A percentile compares a stretch with the other conserved stretches of the same genome.
These are phyloP conservation scores for Auriscalpium vulgare DNA, from an alignment of 768 basidiomycete genomes.

Conservation along the genomic window DNA sequence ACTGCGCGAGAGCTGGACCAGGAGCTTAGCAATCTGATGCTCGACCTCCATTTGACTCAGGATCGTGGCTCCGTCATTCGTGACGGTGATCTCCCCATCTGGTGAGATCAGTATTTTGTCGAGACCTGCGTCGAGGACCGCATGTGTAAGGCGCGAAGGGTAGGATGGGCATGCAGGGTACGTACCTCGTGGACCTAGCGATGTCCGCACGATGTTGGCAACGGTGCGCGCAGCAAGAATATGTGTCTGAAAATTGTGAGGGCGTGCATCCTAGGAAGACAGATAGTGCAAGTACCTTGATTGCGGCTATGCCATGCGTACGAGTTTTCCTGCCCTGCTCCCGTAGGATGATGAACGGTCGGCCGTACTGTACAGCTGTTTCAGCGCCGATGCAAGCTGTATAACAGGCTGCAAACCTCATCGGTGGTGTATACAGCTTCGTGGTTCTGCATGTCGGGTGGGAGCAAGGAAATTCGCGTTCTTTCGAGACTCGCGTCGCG, in stretches of 20 bases:
- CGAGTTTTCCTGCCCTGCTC: slow-evolving; percentile 92
- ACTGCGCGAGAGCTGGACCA: slow-evolving; percentile 93
- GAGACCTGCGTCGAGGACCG: slow-evolving; percentile 46
- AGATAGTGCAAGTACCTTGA: slow-evolving; percentile 58
- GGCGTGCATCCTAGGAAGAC: not conserved
- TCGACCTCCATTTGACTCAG: slow-evolving; percentile 98
- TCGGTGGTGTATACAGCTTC: slow-evolving; percentile 83
- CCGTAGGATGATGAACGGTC: slow-evolving; percentile 95
- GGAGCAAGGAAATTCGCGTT: not conserved
- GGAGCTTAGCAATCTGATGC: slow-evolving; percentile 96
- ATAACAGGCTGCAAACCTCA: slow-evolving; percentile 42
- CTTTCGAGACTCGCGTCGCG: not conserved
- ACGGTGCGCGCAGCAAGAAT: slow-evolving; percentile 94
- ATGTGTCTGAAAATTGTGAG: slow-evolving; percentile 53
- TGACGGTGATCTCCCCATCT: slow-evolving; percentile 98
- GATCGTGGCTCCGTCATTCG: slow-evolving; percentile 98
- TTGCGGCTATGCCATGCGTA: slow-evolving; percentile 87
- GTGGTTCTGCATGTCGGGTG: slow-evolving; percentile 27
- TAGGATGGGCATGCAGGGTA: not conserved
- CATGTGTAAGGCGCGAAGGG: not conserved
- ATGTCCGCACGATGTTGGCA: slow-evolving; percentile 90
- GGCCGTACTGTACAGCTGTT: slow-evolving; percentile 56
- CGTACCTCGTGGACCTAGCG: slow-evolving; percentile 87
- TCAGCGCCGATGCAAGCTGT: slow-evolving; percentile 11
- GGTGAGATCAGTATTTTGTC: slow-evolving; percentile 94